Evolutionary conservation across 129 eudicot species (phyloP), one percentile per base, ranked within the genome.

Genomic region (Lactuca sativa): DNA sequence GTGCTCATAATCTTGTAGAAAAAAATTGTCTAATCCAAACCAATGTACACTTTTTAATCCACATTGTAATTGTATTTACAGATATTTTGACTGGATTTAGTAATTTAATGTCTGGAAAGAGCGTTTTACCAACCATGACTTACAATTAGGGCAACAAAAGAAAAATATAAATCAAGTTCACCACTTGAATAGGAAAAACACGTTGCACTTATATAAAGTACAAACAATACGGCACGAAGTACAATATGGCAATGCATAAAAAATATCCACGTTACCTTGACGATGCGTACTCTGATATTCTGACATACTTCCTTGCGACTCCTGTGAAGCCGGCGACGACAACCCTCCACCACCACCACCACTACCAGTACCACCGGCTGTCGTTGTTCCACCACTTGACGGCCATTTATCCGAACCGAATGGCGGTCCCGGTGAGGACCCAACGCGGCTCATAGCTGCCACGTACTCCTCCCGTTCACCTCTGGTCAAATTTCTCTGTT

Each of bases 231-330:
- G n/a, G 65, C 71, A 43, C 9, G 58, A 74, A 55, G 57, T 64
- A 74, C 71, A 65, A 56, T 17, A 15, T n/a, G 43, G n/a, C 14
- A 38, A 37, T 38, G 67, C 32, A 62, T 15, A 32, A 38, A n/a
- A 36, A n/a, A 36, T 36, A 62, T 62, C 8, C 41, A n/a, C 59
- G 17, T 56, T 78, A 88, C 96, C 97, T 86, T 74, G 88, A 49
- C 69, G 72, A 41, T 80, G 53, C 59, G 56, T 80, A 44, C 78
- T 78, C 47, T 83, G 95, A 51, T 76, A 64, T 74, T 81, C 86
- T 41, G 91, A 75, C 18, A 73, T 56, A 44, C 86, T 78, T 14
- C 92, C 93, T 66, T 80, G 87, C 12, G 91, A 88, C 74, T 86
- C 95, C 1, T 47, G 52, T 3, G 52, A 47, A 12, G 52, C 52